phyloP scores from a whole-genome alignment of 371 early-diverging fungal genomes.

The Mucor circinelloides region DNA sequence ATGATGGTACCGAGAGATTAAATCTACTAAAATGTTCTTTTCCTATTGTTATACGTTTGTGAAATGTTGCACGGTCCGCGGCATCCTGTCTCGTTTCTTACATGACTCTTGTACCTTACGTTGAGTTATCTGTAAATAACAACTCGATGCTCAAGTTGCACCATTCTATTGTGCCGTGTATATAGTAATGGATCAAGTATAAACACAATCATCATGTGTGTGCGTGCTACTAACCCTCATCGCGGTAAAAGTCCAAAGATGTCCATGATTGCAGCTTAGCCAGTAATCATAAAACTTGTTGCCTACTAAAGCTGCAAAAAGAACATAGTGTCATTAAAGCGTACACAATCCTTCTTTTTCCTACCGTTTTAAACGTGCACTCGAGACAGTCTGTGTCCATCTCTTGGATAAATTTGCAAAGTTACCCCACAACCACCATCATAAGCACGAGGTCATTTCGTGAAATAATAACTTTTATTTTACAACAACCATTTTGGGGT shows the following conservation, averaged over 20 bases:
- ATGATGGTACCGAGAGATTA: not conserved
- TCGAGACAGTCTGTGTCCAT: not conserved
- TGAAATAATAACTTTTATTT: not conserved
- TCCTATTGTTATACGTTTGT: conserved; percentile 5
- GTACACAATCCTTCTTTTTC: not conserved
- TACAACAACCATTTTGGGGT: not conserved
- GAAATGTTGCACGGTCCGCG: conserved; percentile 5
- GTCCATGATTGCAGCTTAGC: not conserved
- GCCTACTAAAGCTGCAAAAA: not conserved
- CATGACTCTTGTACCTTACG: not conserved
- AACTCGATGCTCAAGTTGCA: not conserved
- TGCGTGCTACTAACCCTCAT: not conserved
- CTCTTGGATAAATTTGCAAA: not conserved
- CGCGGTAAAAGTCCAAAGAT: not conserved
- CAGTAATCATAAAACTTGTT: not conserved
- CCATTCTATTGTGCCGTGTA: not conserved
- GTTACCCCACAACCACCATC: not conserved
- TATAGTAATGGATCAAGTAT: not conserved
- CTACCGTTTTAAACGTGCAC: not conserved
- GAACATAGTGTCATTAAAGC: not conserved
- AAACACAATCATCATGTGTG: not conserved
- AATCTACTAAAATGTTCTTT: not conserved
- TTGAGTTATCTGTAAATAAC: not conserved
- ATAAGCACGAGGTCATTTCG: not conserved
- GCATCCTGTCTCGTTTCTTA: not conserved